Base-by-base conservation (phyloP, 345 rosid species). In the Pugionium cornutum region DNA sequence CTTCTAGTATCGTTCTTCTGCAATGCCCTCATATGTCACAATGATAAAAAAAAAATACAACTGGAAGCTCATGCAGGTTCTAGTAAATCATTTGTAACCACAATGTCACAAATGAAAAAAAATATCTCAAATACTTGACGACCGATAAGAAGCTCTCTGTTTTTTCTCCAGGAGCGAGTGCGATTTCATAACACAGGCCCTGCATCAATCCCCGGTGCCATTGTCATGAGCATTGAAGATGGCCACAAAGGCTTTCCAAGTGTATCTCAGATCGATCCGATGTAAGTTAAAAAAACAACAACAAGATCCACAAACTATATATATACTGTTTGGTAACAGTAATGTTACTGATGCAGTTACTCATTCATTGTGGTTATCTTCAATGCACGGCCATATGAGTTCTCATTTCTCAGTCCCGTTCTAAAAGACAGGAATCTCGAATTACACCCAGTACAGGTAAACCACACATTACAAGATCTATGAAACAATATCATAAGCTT, bases 171-270 rank as follows among this genome's bases (percentile, higher is more conserved):
- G 96, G 81, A 79, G 59, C 82, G 96, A 26, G 85, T 89, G 27
- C 80, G 75, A 27, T 88, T 92, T 79, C 91, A 81, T 65, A 92
- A 88, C 62, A 82, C 85, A 9, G 92, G 95, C 41, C 88, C 88
- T 44, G 81, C 86, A 46, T 78, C 83, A 42, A 57, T 88, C 63
- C 92, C 85, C 6, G 99, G 97, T 29, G 80, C 88, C 65, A 85
- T 89, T 44, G 90, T 78, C 69, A 86, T 89, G 90, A 85, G 92
- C 80, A 81, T 94, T 74, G 96, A 94, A 81, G 97, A 88, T 80
- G 92, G 92, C 45, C 73, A 70, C 40, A 73, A 77, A 73, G 90
- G 83, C 66, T 60, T 68, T 53, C 81, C 86, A 1, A 86, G 86
- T 59, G 58, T 86, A 68, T 73, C 90, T 60, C 89, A 82, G 70